Base-by-base conservation (phyloP, 2,329 filamentous ascomycete genomes). In the Cercospora sp. region DNA sequence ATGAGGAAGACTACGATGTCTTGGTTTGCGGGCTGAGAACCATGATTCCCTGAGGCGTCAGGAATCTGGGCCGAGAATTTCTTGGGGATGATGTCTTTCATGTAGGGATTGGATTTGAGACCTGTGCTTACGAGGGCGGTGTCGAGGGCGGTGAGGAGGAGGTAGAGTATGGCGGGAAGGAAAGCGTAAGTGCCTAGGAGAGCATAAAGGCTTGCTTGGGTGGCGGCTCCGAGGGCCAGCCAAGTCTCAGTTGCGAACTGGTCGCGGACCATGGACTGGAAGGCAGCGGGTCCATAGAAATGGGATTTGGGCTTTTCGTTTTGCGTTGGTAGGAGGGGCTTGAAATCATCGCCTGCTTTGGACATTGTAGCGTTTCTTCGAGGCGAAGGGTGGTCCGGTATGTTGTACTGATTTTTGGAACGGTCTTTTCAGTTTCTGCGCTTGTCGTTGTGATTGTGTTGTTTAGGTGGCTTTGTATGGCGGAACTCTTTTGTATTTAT, bases 1-100 rank as follows among this genome's bases (percentile, higher is more conserved):
- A 82, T 76, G 30, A 81, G 66, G 68, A 83, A 77, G 48, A 82
- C 79, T 18, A 78, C 78, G 10, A 82, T 64, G 16, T 76, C 74
- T 13, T 65, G 67, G 45, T 72, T 68, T n/a, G 76, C 75, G 6
- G 78, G 76, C 53, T 77, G 75, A 16, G 70, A 67, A 57, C 75
- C 73, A 65, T 75, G 75, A 6, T 74, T 69, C 16, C 80, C 79
- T 3, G 74, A 64, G 1, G 72, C 67, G 67, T 80, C 73, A 2
- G 81, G 81, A 60, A 81, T 74, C 57, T 81, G 79, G 3, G 80
- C 78, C 8, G 77, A 76, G 62, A 75, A 75, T 66, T 81, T 82
- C 33, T 74, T 69, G 7, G 66, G 65, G 39, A 82, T 69, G 28
- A 79, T 75, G 36, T 70, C 75, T 26, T 79, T 73, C 72, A 82